Evolutionary conservation across 306 rosid species (phyloP).

Genomic region (Fagus sylvatica): DNA sequence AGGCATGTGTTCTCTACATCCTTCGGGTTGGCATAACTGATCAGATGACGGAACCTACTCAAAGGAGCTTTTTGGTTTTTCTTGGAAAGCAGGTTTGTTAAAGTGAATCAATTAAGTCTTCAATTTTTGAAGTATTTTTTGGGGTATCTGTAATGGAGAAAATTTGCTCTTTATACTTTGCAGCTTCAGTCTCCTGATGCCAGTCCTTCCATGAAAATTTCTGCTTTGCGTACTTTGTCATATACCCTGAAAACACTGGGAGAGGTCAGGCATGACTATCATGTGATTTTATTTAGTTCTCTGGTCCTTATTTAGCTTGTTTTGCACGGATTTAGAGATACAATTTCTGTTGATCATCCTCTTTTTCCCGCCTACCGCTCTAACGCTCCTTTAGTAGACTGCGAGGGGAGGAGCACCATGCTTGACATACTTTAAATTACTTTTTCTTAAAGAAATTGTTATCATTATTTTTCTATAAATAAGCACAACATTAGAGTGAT

Average conservation of each 20-base stretch:
- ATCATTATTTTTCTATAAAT: no score
- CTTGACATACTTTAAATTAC: background rate
- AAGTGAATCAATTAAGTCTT: conserved; percentile 18
- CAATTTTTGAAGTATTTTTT: conserved; percentile 12
- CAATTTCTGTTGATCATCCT: no score
- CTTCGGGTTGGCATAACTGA: conserved; percentile 90
- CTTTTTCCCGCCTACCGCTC: no score
- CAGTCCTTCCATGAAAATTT: conserved; percentile 80
- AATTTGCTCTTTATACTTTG: conserved; percentile 3
- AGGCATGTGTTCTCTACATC: conserved; percentile 97
- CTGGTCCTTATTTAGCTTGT: background rate
- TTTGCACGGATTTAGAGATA: background rate
- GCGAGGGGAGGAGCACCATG: background rate
- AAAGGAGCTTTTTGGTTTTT: conserved; percentile 76
- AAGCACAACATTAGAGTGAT: background rate
- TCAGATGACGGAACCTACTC: conserved; percentile 96
- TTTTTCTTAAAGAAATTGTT: background rate
- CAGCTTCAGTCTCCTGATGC: conserved; percentile 82
- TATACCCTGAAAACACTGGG: conserved; percentile 83
- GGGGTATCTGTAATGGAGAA: background rate
- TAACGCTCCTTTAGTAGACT: no score
- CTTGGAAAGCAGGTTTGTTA: conserved; percentile 70
- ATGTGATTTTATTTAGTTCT: conserved; percentile 11
- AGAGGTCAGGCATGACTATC: conserved; percentile 55
- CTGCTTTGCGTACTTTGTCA: conserved; percentile 78